Evolutionary conservation across 495 filamentous ascomycete species (phyloP).

Genomic region (Apodospora peruviana): DNA sequence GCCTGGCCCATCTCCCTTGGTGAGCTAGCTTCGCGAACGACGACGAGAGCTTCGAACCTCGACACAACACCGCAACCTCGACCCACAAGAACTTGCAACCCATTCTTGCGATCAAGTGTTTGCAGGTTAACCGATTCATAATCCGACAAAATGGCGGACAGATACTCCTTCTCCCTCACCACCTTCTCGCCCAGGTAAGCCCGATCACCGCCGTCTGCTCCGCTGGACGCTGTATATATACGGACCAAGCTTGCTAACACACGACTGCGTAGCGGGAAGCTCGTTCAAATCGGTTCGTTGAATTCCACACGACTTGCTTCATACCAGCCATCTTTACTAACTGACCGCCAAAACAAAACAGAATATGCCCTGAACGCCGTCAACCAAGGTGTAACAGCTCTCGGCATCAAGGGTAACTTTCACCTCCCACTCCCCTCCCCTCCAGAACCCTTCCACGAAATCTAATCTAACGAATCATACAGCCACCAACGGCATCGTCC

Average conservation of each 20-base stretch:
- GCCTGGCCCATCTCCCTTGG: conserved; percentile 17
- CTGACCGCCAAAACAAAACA: conserved; percentile 28
- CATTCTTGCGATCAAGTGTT: background rate
- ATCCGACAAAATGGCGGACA: conserved; percentile 72
- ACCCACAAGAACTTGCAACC: conserved; percentile 6
- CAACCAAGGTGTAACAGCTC: conserved; percentile 96
- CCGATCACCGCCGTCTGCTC: background rate
- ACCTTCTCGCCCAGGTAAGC: conserved; percentile 98
- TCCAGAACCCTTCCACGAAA: background rate
- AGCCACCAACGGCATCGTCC: conserved; percentile 98
- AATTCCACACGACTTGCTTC: background rate
- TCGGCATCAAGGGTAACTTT: conserved; percentile 87
- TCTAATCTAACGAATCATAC: background rate
- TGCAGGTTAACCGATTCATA: too few species aligned
- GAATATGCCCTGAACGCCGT: conserved; percentile 99
- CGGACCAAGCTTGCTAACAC: conserved; percentile 29
- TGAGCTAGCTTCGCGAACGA: conserved; percentile 7
- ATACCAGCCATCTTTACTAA: background rate
- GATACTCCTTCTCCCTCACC: conserved; percentile 98
- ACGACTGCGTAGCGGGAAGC: conserved; percentile 72
- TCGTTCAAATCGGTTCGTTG: conserved; percentile 72
- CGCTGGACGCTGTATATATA: background rate
- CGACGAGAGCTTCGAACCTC: conserved; percentile 13
- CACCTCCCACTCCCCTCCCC: background rate
- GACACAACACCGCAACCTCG: background rate